Base-by-base conservation (phyloP, 177 flowering plant genomes). In the Vitis hybrid region DNA sequence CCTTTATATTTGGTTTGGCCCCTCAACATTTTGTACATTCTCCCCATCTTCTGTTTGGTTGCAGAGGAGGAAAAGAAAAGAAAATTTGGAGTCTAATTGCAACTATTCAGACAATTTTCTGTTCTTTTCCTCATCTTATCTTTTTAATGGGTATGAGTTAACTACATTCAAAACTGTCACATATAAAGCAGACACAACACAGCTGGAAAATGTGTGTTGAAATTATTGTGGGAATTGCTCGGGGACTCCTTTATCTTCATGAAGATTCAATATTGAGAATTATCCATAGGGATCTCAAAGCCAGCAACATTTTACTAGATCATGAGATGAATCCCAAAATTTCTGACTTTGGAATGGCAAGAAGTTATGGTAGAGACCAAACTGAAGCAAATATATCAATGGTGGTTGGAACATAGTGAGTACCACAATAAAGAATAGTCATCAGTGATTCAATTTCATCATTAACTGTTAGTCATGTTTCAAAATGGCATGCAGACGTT, bases 271-370 rank as follows among this genome's bases (percentile, higher is more conserved):
- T 68, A 28, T 47, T 77, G 8, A 70, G 59, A 74, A 73, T 72
- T 9, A 79, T 79, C 18, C 85, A 79, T 24, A 73, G 82, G 73
- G 83, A 81, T 65, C 64, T 83, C 2, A 81, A 83, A 68, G 71
- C 81, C 1, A 75, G 82, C 59, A 83, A 83, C 51, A 33, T 83
- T 67, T 62, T 83, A 20, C 75, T 83, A 1, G 86, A 83, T 55
- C 53, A 31, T 6, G 77, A 69, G 3, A 68, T 80, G 81, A 75
- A 71, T 17, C 81, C 66, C 13, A 71, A 71, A 64, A 71, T 71
- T 1, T 71, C 74, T 18, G 74, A 65, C 31, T 71, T 64, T 22
- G 68, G 69, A 20, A 65, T 71, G 68, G 68, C 68, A 1, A 63
- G 68, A 64, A 64, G 55, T 54, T 63, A 64, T 38, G 62, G 62